phyloP scores from a whole-genome alignment of 306 rosid species.

The Prunus campanulata region DNA sequence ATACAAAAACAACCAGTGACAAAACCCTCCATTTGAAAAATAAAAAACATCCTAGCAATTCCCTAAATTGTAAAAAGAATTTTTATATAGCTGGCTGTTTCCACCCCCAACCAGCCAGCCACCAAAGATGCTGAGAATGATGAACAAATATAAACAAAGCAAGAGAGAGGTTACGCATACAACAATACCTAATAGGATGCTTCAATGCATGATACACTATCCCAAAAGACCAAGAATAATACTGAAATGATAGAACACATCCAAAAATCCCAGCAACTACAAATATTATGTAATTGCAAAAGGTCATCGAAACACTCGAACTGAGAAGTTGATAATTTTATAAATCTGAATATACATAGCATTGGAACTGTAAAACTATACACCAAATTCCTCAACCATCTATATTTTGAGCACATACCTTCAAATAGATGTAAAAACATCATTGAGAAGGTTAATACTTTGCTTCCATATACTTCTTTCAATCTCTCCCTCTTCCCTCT shows the following conservation, averaged over 20 bases:
- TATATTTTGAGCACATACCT: slow-evolving; percentile 4
- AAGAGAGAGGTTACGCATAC: background rate
- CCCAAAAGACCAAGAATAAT: background rate
- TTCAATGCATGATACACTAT: background rate
- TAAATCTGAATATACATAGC: slow-evolving; percentile 3
- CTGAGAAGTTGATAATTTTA: background rate
- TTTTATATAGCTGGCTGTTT: no score
- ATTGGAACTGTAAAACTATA: background rate
- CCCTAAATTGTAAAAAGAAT: no score
- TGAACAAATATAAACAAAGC: background rate
- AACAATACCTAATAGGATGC: background rate
- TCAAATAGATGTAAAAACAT: background rate
- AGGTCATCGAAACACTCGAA: background rate
- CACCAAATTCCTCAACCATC: background rate
- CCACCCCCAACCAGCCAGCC: background rate
- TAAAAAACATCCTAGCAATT: no score
- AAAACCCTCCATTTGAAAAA: no score
- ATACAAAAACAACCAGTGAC: no score
- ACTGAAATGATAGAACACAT: background rate
- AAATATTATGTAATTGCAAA: background rate
- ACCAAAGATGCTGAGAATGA: background rate
- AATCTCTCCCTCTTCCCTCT: background rate
- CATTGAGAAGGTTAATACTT: background rate
- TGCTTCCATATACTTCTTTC: background rate
- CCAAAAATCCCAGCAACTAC: slow-evolving; percentile 3